Percentiles rank a stretch among this genome's conserved stretches.
phyloP scores from a whole-genome alignment of 2,329 filamentous ascomycete genomes.

The Cladosporium austrohemisphaericum region DNA sequence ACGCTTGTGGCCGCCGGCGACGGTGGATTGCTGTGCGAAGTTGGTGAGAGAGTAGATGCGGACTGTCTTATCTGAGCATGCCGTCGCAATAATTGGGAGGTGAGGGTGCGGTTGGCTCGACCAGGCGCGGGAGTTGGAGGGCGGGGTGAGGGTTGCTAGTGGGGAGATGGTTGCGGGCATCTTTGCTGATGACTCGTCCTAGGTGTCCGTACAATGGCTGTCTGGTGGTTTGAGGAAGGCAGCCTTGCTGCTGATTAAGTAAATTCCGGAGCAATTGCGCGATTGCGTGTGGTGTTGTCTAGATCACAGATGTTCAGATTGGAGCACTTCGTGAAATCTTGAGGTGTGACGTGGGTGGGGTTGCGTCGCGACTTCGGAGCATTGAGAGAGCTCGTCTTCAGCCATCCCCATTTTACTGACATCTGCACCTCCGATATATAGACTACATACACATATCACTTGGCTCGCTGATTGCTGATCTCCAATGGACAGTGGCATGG shows the following conservation, averaged over 20 bases:
- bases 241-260: not conserved
- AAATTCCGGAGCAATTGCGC: not conserved
- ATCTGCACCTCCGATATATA: no score
- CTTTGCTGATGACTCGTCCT: no score
- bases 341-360: constrained; percentile 10
- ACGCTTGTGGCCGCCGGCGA: constrained; percentile 85
- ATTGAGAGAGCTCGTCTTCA: no score
- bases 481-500: no score
- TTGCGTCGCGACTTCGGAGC: constrained; percentile 3
- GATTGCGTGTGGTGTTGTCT: not conserved
- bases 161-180: constrained; percentile 34
- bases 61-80: constrained; percentile 79
- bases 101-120: constrained; percentile 78
- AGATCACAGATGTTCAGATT: not conserved
- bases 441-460: no score
- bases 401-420: no score
- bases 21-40: constrained; percentile 71
- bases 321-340: not conserved
- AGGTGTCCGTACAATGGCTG: not conserved
- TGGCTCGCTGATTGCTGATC: no score
- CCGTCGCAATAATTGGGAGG: constrained; percentile 82
- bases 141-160: constrained; percentile 52
- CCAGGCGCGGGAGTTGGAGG: constrained; percentile 69
- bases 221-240: not conserved
- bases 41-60: constrained; percentile 84